These are phyloP conservation scores for Pseudotulostoma volvatum DNA, from an alignment of 495 filamentous ascomycete genomes.

Conservation along the genomic window DNA sequence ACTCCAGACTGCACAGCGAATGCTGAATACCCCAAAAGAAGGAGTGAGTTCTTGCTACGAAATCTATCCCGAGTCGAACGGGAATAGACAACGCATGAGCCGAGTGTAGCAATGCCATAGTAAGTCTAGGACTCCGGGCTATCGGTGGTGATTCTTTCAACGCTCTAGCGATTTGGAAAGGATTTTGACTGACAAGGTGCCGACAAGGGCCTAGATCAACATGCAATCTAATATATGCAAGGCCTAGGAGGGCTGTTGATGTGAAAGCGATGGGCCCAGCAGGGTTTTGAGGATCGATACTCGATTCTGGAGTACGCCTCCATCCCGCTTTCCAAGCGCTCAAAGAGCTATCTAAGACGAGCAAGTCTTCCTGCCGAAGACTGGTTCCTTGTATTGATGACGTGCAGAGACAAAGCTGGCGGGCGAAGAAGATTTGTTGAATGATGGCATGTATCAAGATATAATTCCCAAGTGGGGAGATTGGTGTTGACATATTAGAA, in stretches of 20 bases:
- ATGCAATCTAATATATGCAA: constrained; percentile 37
- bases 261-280: constrained; percentile 39
- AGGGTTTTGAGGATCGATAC: constrained; percentile 35
- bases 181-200: constrained; percentile 32
- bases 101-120: constrained; percentile 35
- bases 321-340: constrained; percentile 36
- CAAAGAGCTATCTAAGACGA: constrained; percentile 26
- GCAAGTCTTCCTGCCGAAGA: constrained; percentile 29
- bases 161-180: constrained; percentile 25
- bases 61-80: constrained; percentile 35
- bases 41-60: constrained; percentile 35
- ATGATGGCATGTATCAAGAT: constrained; percentile 38
- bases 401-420: constrained; percentile 30
- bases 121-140: constrained; percentile 29
- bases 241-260: constrained; percentile 35
- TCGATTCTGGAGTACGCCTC: constrained; percentile 36
- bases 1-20: constrained; percentile 38
- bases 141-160: constrained; percentile 25
- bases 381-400: constrained; percentile 28
- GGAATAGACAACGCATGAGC: constrained; percentile 38
- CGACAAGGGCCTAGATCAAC: constrained; percentile 32
- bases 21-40: constrained; percentile 42
- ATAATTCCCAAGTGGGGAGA: constrained; percentile 37
- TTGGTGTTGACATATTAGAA: constrained; percentile 29
- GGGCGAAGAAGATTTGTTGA: constrained; percentile 37